Base-by-base conservation (phyloP, 2,329 filamentous ascomycete genomes). In the Clonostachys rhizophaga region DNA sequence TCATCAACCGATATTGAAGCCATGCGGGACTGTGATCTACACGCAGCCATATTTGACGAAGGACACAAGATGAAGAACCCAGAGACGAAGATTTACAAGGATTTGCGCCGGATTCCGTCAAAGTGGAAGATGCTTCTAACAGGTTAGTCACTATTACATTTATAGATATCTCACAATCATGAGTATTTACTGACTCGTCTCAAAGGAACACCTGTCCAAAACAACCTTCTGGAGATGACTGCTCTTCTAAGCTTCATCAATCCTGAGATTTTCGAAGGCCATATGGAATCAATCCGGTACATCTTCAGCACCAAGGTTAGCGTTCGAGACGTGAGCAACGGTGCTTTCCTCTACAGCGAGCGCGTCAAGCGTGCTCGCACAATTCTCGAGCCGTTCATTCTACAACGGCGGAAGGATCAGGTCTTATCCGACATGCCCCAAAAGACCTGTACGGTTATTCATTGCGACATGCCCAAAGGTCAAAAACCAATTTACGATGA, bases 171-270 rank as follows among this genome's bases (percentile, higher is more conserved):
- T 30, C 24, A 30, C 24, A 30, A 10, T 30, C 8, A 10, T 30
- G 35, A 18, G 12, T 7, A 36, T 10, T 12, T 14, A 33, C 55
- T 66, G 39, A 63, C 40, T 30, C 6, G n/a, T 35, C 24, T 24
- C 16, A 89, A 86, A 30, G 94, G 94, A 40, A 99, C 94, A 1
- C 94, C 94, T 0, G 78, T 99, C 3, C 89, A 95, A 64, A 95
- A 99, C 69, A 97, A 97, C 62, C 74, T 99, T 17, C 86, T 92
- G 60, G 94, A 99, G 68, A 81, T 99, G 58, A 86, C 91, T 39
- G 88, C 91, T 3, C 79, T 99, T 13, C 79, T 99, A 12, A 89
- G 86, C n/a, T 97, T 99, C 61, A 91, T 99, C 58, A 86, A 97
- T 65, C 94, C 94, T 0, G 71, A 80, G 8, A 78, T 97, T 35